Evolutionary conservation across 192 early-diverging fungal species (phyloP), one percentile per base, ranked within the genome.

Genomic region (Backusella circina): DNA sequence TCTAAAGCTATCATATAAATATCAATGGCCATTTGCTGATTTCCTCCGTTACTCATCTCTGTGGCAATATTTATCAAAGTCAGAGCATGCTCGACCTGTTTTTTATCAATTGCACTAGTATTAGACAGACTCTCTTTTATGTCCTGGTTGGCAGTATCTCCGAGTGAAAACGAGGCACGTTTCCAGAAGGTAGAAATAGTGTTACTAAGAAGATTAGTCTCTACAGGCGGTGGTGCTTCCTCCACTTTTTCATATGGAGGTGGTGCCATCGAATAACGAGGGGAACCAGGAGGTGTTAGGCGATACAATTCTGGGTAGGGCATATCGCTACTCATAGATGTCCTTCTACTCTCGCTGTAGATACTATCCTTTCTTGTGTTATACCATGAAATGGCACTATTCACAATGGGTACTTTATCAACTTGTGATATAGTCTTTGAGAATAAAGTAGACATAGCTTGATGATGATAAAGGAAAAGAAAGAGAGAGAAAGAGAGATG

Each of bases 1-100:
- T 77, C 76, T 37, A 77, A 44, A 13, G 54, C 76, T 38, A 72
- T 77, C n/a, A 77, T 69, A 15, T 77, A 77, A 15, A 77, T 57
- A 23, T 77, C 76, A 21, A 77, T 50, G 2, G 76, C 76, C 32
- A 77, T 72, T 47, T 72, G 50, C 1, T 65, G 76, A 64, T 77
- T 77, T n/a, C 70, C 70, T 3, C 18, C 26, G 21, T 66, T 44
- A 21, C 71, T 67, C 68, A 72, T 72, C 15, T 77, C 76, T 31
- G 68, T 72, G 8, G 76, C 76, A 30, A 77, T 61, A 65, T 70
- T 65, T 5, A 72, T 71, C n/a, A 77, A 64, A 32, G 76, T 65
- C 36, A 77, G 6, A 10, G 76, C 70, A 41, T 72, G 76, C 23
- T 77, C 76, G 41, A 77, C 32, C 15, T 71, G 37, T 9, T 72